Conservation (phyloP, 2,329 filamentous ascomycete genomes). For the Dothideomycetes sp. region DNA sequence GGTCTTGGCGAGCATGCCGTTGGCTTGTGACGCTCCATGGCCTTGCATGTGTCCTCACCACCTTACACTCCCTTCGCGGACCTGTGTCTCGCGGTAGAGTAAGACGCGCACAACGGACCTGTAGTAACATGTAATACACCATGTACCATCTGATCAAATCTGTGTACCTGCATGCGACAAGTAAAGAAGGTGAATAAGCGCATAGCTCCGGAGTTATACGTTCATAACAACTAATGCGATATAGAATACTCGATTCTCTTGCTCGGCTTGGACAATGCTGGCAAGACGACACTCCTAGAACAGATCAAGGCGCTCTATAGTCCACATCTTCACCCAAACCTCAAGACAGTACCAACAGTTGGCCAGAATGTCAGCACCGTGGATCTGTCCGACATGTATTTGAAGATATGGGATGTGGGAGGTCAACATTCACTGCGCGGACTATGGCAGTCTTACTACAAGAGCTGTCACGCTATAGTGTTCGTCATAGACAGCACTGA, state of each 20-base stretch:
- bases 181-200: constrained; percentile 68
- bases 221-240: constrained; percentile 6
- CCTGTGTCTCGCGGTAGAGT: too few relatives aligned
- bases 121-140: not conserved
- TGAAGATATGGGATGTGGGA: constrained; percentile 97
- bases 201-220: not conserved
- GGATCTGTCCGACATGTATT: constrained; percentile 83
- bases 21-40: too few relatives aligned
- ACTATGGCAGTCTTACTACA: constrained; percentile 94
- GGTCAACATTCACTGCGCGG: constrained; percentile 81
- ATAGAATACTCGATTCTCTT: constrained; percentile 94
- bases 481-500: constrained; percentile 96
- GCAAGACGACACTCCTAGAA: constrained; percentile 95
- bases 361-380: constrained; percentile 95
- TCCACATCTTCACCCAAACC: constrained; percentile 49
- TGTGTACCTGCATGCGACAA: constrained; percentile 87
- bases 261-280: constrained; percentile 93
- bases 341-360: constrained; percentile 89
- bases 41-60: too few relatives aligned
- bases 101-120: not conserved
- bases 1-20: too few relatives aligned
- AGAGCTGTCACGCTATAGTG: constrained; percentile 87
- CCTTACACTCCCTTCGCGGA: too few relatives aligned
- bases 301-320: constrained; percentile 87
- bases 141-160: constrained; percentile 98